phyloP scores from a whole-genome alignment of 2,329 filamentous ascomycete species.

The Microdochium trichocladiopsis region DNA sequence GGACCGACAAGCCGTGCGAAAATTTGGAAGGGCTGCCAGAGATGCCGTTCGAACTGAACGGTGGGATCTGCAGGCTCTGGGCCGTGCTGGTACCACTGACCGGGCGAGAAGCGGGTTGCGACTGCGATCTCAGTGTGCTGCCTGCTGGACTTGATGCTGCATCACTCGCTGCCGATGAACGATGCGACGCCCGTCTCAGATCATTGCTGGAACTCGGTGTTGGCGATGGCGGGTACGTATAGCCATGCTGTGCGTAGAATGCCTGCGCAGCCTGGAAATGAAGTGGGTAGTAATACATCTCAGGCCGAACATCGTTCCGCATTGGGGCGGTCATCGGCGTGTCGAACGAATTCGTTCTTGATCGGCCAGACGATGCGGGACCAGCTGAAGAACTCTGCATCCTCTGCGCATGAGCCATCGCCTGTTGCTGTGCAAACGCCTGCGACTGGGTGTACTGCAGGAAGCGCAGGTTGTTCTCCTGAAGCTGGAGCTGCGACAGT shows the following conservation, averaged over 20 bases:
- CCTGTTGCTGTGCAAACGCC: slow-evolving; percentile 34
- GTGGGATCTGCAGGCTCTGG: slow-evolving; percentile 19
- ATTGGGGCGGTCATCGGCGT: slow-evolving; percentile 53
- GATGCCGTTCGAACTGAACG: slow-evolving; percentile 27
- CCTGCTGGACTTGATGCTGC: slow-evolving; percentile 37
- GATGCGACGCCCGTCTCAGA: slow-evolving; percentile 49
- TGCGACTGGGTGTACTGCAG: slow-evolving; percentile 40
- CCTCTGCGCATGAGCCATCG: slow-evolving; percentile 34
- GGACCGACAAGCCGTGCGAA: slow-evolving; percentile 42
- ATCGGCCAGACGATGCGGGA: slow-evolving; percentile 36
- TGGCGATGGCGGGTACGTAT: slow-evolving; percentile 50
- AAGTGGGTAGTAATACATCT: slow-evolving; percentile 46
- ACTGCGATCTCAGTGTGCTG: slow-evolving; percentile 56
- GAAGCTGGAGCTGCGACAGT: slow-evolving; percentile 36
- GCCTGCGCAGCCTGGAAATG: slow-evolving; percentile 26
- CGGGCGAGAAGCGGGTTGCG: slow-evolving; percentile 53
- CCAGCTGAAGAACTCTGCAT: slow-evolving; percentile 24
- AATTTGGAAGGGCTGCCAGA: slow-evolving; percentile 28
- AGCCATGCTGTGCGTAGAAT: slow-evolving; percentile 42
- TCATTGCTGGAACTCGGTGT: slow-evolving; percentile 39
- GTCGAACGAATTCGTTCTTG: slow-evolving; percentile 57
- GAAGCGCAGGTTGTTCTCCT: slow-evolving; percentile 36
- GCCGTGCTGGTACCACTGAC: slow-evolving; percentile 21
- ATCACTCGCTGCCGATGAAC: slow-evolving; percentile 43
- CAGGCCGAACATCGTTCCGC: slow-evolving; percentile 46